These are phyloP conservation scores for Pseudogymnoascus sp. DNA, from an alignment of 2,329 filamentous ascomycete species.

Conservation along the genomic window DNA sequence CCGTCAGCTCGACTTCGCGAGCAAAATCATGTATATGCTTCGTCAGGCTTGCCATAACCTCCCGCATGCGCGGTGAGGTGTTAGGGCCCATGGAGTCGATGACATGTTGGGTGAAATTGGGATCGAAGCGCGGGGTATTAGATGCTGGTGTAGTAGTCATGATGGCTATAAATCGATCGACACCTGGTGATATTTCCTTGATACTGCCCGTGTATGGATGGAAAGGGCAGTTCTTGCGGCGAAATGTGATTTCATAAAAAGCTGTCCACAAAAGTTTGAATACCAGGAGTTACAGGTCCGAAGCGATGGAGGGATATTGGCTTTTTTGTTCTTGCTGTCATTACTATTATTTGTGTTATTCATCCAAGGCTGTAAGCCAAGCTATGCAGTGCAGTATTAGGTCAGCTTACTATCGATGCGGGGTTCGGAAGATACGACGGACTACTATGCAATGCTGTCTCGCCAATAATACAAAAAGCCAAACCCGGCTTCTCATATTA, in stretches of 20 bases:
- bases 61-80: conserved; percentile 47
- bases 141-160: background rate
- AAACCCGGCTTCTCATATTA: background rate
- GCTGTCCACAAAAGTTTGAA: background rate
- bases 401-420: background rate
- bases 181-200: background rate
- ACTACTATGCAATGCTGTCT: background rate
- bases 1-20: conserved; percentile 48
- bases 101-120: conserved; percentile 53
- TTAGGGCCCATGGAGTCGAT: conserved; percentile 55
- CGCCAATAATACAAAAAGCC: background rate
- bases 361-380: background rate
- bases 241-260: background rate
- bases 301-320: background rate
- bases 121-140: conserved; percentile 31
- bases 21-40: conserved; percentile 52
- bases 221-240: background rate
- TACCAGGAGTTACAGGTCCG: background rate
- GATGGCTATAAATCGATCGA: background rate
- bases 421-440: background rate
- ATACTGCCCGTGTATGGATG: background rate
- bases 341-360: background rate
- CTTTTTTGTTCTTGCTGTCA: background rate
- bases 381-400: too few relatives aligned
- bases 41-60: conserved; percentile 47